phyloP scores from a whole-genome alignment of 1,139 yeast genomes.

The Kodamaea sp. region DNA sequence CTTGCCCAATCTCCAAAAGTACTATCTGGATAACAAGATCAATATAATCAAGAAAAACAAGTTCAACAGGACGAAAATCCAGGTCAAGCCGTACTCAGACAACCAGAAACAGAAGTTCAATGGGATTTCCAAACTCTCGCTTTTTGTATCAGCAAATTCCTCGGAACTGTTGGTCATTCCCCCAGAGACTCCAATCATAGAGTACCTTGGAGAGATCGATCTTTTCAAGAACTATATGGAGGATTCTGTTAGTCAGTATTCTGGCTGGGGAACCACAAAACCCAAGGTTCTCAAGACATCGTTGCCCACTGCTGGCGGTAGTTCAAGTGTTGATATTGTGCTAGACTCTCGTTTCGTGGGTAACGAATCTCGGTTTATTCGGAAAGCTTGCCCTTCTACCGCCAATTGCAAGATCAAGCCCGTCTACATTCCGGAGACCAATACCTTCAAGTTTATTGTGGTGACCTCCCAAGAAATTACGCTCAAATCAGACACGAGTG shows the following conservation, averaged over 20 bases:
- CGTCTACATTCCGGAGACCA: slow-evolving; percentile 46
- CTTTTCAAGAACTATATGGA: slow-evolving; percentile 59
- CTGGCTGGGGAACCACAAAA: slow-evolving; percentile 81
- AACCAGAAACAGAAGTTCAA: slow-evolving; percentile 63
- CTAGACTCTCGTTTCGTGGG: slow-evolving; percentile 83
- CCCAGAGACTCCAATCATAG: slow-evolving; percentile 56
- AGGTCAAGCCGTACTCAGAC: slow-evolving; percentile 52
- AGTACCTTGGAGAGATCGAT: slow-evolving; percentile 74
- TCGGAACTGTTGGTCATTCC: slow-evolving; percentile 33
- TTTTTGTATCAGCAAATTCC: slow-evolving; percentile 43
- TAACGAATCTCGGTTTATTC: slow-evolving; percentile 69
- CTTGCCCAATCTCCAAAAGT: slow-evolving; percentile 37
- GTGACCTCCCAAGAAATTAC: slow-evolving; percentile 56
- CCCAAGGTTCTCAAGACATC: slow-evolving; percentile 62
- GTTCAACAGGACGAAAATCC: slow-evolving; percentile 30
- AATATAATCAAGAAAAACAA: slow-evolving; percentile 19
- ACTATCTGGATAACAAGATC: slow-evolving; percentile 27
- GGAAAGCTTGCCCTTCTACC: slow-evolving; percentile 63
- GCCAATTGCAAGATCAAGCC: slow-evolving; percentile 73
- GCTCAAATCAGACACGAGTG: slow-evolving; percentile 26
- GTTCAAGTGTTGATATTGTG: slow-evolving; percentile 48
- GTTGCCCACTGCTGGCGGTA: slow-evolving; percentile 30
- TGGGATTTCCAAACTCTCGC: slow-evolving; percentile 71
- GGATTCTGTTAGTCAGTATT: slow-evolving; percentile 75
- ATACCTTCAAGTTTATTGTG: slow-evolving; percentile 55